phyloP scores from a whole-genome alignment of 192 early-diverging fungal species.

The Coemansia sp. region DNA sequence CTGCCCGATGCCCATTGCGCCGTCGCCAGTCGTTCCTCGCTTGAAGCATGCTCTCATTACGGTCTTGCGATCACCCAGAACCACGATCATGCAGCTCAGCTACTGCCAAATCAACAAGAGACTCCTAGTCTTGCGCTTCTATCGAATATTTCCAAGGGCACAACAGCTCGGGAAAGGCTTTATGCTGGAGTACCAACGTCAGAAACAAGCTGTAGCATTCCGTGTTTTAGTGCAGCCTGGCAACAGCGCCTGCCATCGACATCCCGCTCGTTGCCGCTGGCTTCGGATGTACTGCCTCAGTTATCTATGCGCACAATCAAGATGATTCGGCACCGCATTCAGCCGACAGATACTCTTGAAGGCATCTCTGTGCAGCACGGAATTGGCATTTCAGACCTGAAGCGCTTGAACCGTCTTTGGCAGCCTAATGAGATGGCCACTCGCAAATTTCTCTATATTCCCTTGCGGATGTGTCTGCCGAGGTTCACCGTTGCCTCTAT shows the following conservation, averaged over 20 bases:
- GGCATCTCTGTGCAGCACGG: constrained; percentile 44
- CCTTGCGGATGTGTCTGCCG: constrained; percentile 41
- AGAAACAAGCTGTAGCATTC: constrained; percentile 2
- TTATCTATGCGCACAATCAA: constrained; percentile 28
- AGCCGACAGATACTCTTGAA: constrained; percentile 26
- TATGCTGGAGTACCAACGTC: neutral
- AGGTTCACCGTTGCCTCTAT: constrained; percentile 28
- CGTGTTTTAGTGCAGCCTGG: neutral
- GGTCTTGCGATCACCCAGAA: constrained; percentile 10
- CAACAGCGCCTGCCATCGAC: neutral
- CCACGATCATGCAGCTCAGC: neutral
- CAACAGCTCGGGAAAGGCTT: neutral
- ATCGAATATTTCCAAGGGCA: neutral
- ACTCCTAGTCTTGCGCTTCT: neutral
- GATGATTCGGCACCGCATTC: constrained; percentile 37
- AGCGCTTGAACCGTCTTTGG: constrained; percentile 51
- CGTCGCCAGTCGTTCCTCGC: neutral
- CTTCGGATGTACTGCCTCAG: neutral
- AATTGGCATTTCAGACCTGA: constrained; percentile 30
- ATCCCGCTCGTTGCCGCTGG: constrained; percentile 1
- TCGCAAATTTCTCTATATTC: constrained; percentile 41
- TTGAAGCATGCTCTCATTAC: neutral
- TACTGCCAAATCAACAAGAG: neutral
- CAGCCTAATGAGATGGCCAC: constrained; percentile 37
- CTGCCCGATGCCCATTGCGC: neutral